Evolutionary conservation across 768 basidiomycete genomes (phyloP).

Genomic region (Psilocybe azurescens): DNA sequence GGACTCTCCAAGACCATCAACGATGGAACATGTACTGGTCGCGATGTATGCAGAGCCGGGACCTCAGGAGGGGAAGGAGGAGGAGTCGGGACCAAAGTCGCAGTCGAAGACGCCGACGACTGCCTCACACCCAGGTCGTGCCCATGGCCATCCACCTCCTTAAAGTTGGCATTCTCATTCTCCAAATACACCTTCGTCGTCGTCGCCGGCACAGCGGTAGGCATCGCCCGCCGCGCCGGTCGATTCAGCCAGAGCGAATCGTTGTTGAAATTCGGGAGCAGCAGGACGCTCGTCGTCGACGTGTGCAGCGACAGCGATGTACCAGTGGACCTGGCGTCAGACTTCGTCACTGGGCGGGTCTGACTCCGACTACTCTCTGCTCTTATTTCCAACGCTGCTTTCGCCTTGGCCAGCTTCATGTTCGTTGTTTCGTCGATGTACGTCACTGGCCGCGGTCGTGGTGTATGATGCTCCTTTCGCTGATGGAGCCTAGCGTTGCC

Average conservation of each 20-base stretch:
- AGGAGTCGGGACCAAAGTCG: background rate
- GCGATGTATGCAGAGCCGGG: background rate
- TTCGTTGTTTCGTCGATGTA: constrained; percentile 1
- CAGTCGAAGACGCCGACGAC: constrained; percentile 3
- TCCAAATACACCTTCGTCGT: background rate
- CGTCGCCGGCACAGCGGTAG: background rate
- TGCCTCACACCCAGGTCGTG: background rate
- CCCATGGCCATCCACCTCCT: too few relatives aligned
- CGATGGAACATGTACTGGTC: too few relatives aligned
- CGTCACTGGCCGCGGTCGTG: constrained; percentile 4
- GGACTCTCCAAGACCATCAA: too few relatives aligned
- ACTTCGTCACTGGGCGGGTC: background rate
- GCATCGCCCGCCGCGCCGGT: background rate
- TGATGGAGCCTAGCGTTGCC: background rate
- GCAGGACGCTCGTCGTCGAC: constrained; percentile 1
- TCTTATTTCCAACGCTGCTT: background rate
- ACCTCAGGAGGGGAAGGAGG: background rate
- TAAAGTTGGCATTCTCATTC: background rate
- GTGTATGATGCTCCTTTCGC: background rate
- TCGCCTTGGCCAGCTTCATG: background rate
- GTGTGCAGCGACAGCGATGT: background rate
- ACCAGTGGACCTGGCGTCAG: background rate
- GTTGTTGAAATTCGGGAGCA: constrained; percentile 7
- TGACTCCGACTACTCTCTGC: background rate
- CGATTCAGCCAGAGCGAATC: constrained; percentile 21